A percentile compares a stretch with the other conserved stretches of the same genome.
Evolutionary conservation across 192 early-diverging fungal genomes (phyloP).

Genomic region (Linnemannia elongata): DNA sequence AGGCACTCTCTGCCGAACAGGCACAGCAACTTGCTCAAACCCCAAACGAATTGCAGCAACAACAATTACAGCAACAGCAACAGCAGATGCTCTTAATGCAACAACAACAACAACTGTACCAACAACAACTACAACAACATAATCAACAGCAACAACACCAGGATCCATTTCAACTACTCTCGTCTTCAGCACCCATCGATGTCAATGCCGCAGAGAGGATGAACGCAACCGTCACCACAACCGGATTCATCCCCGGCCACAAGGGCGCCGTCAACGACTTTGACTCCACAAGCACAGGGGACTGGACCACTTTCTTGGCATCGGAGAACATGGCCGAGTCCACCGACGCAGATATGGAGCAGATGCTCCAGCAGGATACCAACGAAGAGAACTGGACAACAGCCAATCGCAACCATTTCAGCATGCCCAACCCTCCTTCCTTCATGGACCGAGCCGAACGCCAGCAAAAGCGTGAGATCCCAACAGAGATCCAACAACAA

Average conservation of each 20-base stretch:
- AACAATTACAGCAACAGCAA: neutral
- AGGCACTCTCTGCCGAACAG: slow-evolving; percentile 42
- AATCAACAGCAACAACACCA: slow-evolving; percentile 17
- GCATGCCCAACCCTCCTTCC: slow-evolving; percentile 44
- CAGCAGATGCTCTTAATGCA: slow-evolving; percentile 7
- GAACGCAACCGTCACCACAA: neutral
- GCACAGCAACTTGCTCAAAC: neutral
- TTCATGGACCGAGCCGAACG: slow-evolving; percentile 53
- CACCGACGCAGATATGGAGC: slow-evolving; percentile 45
- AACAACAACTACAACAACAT: slow-evolving; percentile 18
- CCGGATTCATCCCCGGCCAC: slow-evolving; percentile 32
- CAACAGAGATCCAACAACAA: slow-evolving; percentile 18
- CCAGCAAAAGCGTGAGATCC: slow-evolving; percentile 45
- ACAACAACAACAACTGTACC: slow-evolving; percentile 21
- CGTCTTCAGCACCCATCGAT: slow-evolving; percentile 21
- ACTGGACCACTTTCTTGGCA: slow-evolving; percentile 44
- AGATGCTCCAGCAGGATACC: slow-evolving; percentile 30
- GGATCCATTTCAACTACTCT: neutral
- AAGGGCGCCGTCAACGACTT: slow-evolving; percentile 28
- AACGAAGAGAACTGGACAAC: slow-evolving; percentile 53
- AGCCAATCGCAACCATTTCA: slow-evolving; percentile 32
- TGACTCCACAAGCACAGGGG: slow-evolving; percentile 13
- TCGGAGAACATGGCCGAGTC: slow-evolving; percentile 19
- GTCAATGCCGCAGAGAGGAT: neutral
- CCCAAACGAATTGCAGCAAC: neutral